Conservation (phyloP, 768 basidiomycete species). For the Psilocybe subaeruginosa region DNA sequence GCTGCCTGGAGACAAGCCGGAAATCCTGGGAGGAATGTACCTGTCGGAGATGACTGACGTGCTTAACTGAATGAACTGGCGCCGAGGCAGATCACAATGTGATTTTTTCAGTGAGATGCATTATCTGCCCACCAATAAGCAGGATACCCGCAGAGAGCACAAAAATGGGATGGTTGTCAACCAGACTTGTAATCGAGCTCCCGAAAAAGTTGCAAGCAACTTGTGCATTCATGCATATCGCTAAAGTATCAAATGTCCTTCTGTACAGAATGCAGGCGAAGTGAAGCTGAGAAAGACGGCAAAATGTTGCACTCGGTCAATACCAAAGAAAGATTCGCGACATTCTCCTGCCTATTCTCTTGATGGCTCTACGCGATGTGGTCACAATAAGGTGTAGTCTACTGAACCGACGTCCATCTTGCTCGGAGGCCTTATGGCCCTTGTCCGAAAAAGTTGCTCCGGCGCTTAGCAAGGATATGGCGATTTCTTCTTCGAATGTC, state of each 20-base stretch:
- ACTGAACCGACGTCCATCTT: neutral
- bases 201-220: too few relatives aligned
- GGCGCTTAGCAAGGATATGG: conserved; percentile 25
- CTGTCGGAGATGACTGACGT: conserved; percentile 39
- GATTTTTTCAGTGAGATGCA: too few relatives aligned
- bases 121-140: too few relatives aligned
- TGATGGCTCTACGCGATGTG: conserved; percentile 8
- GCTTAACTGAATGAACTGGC: neutral
- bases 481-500: conserved; percentile 26
- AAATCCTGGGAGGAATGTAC: conserved; percentile 63
- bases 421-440: conserved; percentile 4
- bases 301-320: neutral
- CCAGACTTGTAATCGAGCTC: too few relatives aligned
- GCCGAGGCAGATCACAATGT: too few relatives aligned
- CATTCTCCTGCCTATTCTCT: conserved; percentile 2
- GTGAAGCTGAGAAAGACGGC: too few relatives aligned
- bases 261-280: too few relatives aligned
- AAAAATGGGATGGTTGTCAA: too few relatives aligned
- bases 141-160: too few relatives aligned
- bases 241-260: too few relatives aligned
- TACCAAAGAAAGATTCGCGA: neutral
- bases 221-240: too few relatives aligned
- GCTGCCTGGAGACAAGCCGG: conserved; percentile 89
- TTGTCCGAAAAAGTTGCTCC: conserved; percentile 8
- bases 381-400: conserved; percentile 2